phyloP scores from a whole-genome alignment of 768 basidiomycete species.

The Jaapia argillacea region DNA sequence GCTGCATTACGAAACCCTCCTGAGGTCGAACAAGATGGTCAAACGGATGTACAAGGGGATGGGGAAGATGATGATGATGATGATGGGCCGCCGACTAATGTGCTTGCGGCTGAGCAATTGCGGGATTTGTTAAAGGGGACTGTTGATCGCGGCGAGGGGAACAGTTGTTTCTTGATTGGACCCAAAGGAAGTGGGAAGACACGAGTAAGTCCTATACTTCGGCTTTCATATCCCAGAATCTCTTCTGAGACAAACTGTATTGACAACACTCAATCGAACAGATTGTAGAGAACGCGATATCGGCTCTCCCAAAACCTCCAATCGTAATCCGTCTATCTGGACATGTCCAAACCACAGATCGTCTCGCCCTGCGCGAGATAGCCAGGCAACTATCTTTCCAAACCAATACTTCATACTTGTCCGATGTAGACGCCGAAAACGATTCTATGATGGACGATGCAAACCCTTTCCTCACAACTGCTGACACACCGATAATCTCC shows the following conservation, averaged over 20 bases:
- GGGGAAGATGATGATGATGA: conserved; percentile 21
- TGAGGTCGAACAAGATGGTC: no score
- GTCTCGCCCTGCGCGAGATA: conserved; percentile 87
- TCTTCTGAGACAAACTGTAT: no score
- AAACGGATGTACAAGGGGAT: conserved; percentile 10
- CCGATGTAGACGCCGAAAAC: conserved; percentile 29
- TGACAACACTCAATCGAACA: conserved; percentile 18
- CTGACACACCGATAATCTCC: conserved; percentile 19
- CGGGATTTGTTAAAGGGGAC: conserved; percentile 62
- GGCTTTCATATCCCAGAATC: conserved; percentile 4
- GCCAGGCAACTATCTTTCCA: conserved; percentile 74
- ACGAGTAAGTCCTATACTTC: conserved; percentile 33
- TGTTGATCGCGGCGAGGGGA: conserved; percentile 76
- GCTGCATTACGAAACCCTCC: conserved; percentile 27
- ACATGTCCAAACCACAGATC: conserved; percentile 76
- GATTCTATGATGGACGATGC: conserved; percentile 39
- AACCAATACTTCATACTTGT: conserved; percentile 51
- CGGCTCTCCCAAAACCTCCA: conserved; percentile 34
- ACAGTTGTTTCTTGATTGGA: conserved; percentile 84
- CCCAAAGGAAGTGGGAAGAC: conserved; percentile 85
- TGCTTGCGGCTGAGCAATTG: conserved; percentile 45
- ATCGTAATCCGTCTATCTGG: conserved; percentile 81
- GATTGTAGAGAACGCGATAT: conserved; percentile 54
- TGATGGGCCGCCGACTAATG: conserved; percentile 34
- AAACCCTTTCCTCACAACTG: conserved; percentile 12